A percentile compares a stretch with the other conserved stretches of the same genome.
These are phyloP conservation scores for Penicillium longicatenatum DNA, from an alignment of 495 filamentous ascomycete species.

Conservation along the genomic window DNA sequence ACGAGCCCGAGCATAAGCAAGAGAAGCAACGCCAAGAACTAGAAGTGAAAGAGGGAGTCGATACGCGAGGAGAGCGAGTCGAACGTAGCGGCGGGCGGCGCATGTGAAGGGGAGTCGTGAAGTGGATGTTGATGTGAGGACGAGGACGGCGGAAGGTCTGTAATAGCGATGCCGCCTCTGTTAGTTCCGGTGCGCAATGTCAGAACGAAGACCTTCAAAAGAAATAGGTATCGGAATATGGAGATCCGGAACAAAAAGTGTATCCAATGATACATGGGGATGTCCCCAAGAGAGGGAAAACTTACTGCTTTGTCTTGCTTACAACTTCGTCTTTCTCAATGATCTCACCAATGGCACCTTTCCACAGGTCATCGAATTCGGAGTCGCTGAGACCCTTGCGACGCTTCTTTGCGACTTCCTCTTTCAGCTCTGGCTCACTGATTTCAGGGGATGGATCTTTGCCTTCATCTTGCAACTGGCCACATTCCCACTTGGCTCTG, in stretches of 20 bases:
- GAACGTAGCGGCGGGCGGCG: constrained; percentile 83
- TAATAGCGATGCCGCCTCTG: constrained; percentile 67
- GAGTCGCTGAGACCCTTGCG: constrained; percentile 76
- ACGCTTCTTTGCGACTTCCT: constrained; percentile 68
- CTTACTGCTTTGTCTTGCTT: constrained; percentile 75
- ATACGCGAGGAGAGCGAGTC: constrained; percentile 92
- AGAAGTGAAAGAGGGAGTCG: constrained; percentile 85
- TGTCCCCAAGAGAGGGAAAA: constrained; percentile 38
- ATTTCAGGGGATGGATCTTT: constrained; percentile 63
- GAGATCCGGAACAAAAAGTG: constrained; percentile 20
- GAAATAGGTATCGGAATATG: constrained; percentile 23
- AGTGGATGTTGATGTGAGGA: constrained; percentile 75
- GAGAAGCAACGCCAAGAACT: constrained; percentile 48
- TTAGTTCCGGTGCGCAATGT: constrained; percentile 64
- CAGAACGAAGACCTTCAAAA: constrained; percentile 46
- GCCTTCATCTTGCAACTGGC: constrained; percentile 67
- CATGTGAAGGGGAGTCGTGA: constrained; percentile 85
- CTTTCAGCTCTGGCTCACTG: constrained; percentile 74
- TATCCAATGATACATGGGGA: constrained; percentile 22
- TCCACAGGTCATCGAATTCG: constrained; percentile 94
- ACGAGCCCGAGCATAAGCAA: constrained; percentile 59
- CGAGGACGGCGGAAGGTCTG: constrained; percentile 62
- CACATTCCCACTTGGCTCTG: constrained; percentile 87
- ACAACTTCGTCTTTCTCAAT: constrained; percentile 79
- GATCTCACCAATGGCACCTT: constrained; percentile 82